Base-by-base conservation (phyloP, 2,329 filamentous ascomycete species). In the Zymoseptoria tritici region DNA sequence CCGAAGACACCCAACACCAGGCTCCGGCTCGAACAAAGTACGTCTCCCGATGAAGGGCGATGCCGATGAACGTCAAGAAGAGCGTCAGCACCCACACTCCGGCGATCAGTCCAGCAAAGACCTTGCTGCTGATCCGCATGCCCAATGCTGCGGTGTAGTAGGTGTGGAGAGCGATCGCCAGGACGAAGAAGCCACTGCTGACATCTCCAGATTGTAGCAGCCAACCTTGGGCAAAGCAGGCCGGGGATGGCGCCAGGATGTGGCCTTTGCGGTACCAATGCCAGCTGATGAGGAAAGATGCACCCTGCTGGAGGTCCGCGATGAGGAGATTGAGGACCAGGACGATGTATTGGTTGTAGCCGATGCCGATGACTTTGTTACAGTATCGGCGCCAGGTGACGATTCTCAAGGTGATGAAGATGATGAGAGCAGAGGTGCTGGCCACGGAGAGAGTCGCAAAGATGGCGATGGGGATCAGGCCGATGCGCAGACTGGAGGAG, bases 311-410 rank as follows among this genome's bases (percentile, higher is more conserved):
- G 58, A 88, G 79, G 66, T 90, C 87, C 60, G 87, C 86, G 21
- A 87, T 73, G 4, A 90, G 76, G 0, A 90, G 79, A 69, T 89
- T 89, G 70, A 87, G 83, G 60, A 89, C 86, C 4, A 90, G 77
- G 0, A 89, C 76, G 26, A 89, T 79, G 67, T 89, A 87, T 71
- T 89, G 87, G 64, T 88, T 89, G 64, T 72, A 70, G 36, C 70
- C 67, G 16, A 46, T 16, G 36, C 16, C 36, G 36, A n/a, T n/a
- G 19, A 72, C 52, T 52, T 66, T 71, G 4, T 68, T 70, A 52
- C 63, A 63, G 60, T 71, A 70, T 46, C 62, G 55, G n/a, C 65
- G 64, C 70, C 71, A 72, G 20, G 62, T 66, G 8, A 71, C 55
- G 55, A 74, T 66, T 7, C 71, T 65, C 49, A 61, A 67, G 49